A percentile compares a stretch with the other conserved stretches of the same genome.
Conservation (phyloP, 805 yeast species). For the Metahyphopichia silvanorum region DNA sequence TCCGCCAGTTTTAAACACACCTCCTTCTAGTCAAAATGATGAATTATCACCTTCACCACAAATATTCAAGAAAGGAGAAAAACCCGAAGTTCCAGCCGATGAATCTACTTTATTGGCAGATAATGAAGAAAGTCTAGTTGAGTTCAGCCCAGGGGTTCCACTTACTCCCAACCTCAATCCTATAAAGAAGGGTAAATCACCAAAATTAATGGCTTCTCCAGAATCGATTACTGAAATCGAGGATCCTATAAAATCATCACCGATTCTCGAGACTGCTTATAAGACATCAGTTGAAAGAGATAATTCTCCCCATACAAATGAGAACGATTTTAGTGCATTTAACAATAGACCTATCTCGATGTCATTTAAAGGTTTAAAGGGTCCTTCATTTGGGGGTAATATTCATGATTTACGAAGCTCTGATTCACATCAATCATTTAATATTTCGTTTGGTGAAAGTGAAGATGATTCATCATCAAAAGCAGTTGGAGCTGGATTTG, state of each 20-base stretch:
- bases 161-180: constrained; percentile 8
- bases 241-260: constrained; percentile 13
- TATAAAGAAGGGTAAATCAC: constrained; percentile 4
- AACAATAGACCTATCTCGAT: constrained; percentile 40
- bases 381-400: constrained; percentile 50
- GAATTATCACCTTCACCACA: constrained; percentile 1
- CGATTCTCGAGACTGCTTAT: constrained; percentile 17
- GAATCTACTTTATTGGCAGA: constrained; percentile 4
- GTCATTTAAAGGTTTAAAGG: constrained; percentile 59
- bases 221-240: constrained; percentile 4
- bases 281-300: constrained; percentile 5
- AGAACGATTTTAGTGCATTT: constrained; percentile 6
- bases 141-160: constrained; percentile 5
- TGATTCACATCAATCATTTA: constrained; percentile 40
- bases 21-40: constrained; percentile 6
- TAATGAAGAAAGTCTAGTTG: constrained; percentile 2
- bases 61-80: background rate
- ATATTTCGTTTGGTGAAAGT: constrained; percentile 33
- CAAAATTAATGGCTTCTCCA: too few species aligned
- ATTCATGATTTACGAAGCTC: constrained; percentile 28
- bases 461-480: constrained; percentile 21
- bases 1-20: constrained; percentile 2
- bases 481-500: constrained; percentile 34
- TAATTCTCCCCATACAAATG: background rate
- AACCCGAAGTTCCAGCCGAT: constrained; percentile 1